phyloP scores from a whole-genome alignment of 179 eudicot species.

The Silene coronaria region DNA sequence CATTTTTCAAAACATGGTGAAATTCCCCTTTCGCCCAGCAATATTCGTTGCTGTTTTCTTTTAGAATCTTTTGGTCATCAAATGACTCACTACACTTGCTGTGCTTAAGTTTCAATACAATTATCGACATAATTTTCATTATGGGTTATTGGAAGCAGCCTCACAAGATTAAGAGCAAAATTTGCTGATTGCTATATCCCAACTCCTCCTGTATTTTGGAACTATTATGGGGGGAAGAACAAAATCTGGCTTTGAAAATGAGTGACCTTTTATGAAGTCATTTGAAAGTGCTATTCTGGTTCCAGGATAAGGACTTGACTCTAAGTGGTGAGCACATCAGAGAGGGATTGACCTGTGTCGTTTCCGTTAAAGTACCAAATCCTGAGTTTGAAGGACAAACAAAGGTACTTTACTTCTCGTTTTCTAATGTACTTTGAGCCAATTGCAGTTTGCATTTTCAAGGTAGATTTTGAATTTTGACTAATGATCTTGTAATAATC shows the following conservation, averaged over 20 bases:
- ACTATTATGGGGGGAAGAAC: not conserved
- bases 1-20: not conserved
- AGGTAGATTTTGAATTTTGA: not conserved
- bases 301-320: conserved; percentile 72
- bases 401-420: conserved; percentile 45
- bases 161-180: not conserved
- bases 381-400: conserved; percentile 99
- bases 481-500: conserved; percentile 12
- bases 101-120: not conserved
- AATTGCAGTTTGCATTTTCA: not conserved
- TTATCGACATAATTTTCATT: not conserved
- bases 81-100: not conserved
- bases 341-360: conserved; percentile 84
- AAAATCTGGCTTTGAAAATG: not conserved
- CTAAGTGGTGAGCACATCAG: conserved; percentile 90
- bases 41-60: not conserved
- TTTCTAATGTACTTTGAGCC: not conserved
- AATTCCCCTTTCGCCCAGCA: not conserved
- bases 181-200: no score
- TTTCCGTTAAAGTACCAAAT: conserved; percentile 84
- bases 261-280: not conserved
- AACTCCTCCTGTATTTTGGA: not conserved
- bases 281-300: conserved; percentile 15
- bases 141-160: not conserved
- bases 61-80: not conserved